phyloP scores from a whole-genome alignment of 257 asterid species.

The Striga asiatica region DNA sequence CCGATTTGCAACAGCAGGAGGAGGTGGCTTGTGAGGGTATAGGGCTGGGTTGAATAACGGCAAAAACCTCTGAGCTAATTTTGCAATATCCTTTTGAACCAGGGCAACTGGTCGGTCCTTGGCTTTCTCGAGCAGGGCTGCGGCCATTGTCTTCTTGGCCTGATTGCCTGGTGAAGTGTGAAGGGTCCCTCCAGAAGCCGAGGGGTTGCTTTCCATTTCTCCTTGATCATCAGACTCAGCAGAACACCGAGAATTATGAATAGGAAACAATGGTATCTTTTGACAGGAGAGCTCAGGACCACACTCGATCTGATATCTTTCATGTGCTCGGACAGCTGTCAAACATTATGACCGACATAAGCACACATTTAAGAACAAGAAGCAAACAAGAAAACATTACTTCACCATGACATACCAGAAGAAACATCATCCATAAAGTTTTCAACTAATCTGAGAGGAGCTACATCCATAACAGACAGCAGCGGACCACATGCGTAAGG shows the following conservation, averaged over 20 bases:
- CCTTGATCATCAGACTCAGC: constrained; percentile 43
- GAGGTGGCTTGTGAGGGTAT: constrained; percentile 92
- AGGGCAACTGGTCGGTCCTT: constrained; percentile 61
- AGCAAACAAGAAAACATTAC: constrained; percentile 9
- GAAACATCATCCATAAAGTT: constrained; percentile 68
- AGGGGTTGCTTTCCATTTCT: constrained; percentile 25
- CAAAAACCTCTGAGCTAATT: constrained; percentile 69
- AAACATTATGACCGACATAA: constrained; percentile 20
- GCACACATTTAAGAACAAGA: constrained; percentile 10
- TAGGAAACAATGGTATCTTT: constrained; percentile 75
- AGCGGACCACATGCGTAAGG: constrained; percentile 62
- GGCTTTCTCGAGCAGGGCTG: constrained; percentile 75
- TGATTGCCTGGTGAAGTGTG: constrained; percentile 29
- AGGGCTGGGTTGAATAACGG: constrained; percentile 81
- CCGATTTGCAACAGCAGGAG: constrained; percentile 61
- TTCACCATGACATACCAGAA: constrained; percentile 44
- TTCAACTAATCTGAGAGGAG: constrained; percentile 71
- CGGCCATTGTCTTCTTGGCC: constrained; percentile 74
- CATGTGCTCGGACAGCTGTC: constrained; percentile 54
- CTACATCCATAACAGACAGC: constrained; percentile 73
- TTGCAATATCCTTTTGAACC: constrained; percentile 83
- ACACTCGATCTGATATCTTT: constrained; percentile 33
- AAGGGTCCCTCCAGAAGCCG: constrained; percentile 22
- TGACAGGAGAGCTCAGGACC: constrained; percentile 38
- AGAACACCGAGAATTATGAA: constrained; percentile 25